Conservation (phyloP, 345 rosid species). For the Corchorus olitorius region DNA sequence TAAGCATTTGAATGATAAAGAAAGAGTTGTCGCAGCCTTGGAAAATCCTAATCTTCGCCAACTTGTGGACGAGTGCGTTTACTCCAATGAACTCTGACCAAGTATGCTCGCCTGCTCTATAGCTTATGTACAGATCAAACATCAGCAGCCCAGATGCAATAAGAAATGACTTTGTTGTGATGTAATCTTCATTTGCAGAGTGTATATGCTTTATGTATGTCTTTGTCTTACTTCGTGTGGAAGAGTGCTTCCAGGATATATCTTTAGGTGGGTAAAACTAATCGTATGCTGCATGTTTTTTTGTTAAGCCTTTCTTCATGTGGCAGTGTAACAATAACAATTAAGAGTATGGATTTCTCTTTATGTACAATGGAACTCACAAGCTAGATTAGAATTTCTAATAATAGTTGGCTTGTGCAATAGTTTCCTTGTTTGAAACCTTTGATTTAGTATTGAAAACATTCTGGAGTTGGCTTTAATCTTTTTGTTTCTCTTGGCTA, state of each 20-base stretch:
- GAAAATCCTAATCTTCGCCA: constrained; percentile 94
- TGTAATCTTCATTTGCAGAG: not conserved
- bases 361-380: not conserved
- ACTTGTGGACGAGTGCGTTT: constrained; percentile 90
- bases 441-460: not conserved
- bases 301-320: not conserved
- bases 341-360: too few relatives aligned
- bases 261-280: not conserved
- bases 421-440: not conserved
- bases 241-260: constrained; percentile 1
- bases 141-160: constrained; percentile 11
- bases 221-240: not conserved
- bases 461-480: not conserved
- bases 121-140: constrained; percentile 37
- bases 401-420: not conserved
- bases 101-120: constrained; percentile 15
- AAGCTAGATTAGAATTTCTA: not conserved
- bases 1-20: constrained; percentile 89
- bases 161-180: not conserved
- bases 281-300: not conserved
- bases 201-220: constrained; percentile 1
- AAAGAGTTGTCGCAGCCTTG: constrained; percentile 83
- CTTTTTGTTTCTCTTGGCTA: not conserved
- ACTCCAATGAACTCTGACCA: constrained; percentile 67
- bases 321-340: not conserved